Base-by-base conservation (phyloP, 2,329 filamentous ascomycete species). In the Pyricularia grisea region DNA sequence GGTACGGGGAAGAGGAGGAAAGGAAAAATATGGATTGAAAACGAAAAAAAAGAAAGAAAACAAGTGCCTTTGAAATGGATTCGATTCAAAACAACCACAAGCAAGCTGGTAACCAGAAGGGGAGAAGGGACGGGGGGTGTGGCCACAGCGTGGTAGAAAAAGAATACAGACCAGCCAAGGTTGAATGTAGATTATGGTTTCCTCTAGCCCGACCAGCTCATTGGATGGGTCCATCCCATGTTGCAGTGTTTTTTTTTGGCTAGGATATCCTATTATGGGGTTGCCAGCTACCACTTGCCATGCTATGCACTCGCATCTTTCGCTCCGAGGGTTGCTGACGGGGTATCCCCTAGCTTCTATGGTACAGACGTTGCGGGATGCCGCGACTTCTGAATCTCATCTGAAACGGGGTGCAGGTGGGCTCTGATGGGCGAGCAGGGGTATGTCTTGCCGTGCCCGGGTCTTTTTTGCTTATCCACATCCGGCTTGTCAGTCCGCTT, bases 301-400 rank as follows among this genome's bases (percentile, higher is more conserved):
- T 25, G 17, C 25, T 61, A 11, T 61, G 58, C 23, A n/a, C 58
- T 25, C 25, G 58, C 58, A 61, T 14, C 58, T 27, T 36, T 27
- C 58, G 23, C 25, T n/a, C 14, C n/a, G 58, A 61, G n/a, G 58
- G 42, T 1, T n/a, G 33, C 42, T 50, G 42, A 50, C 23, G 25
- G n/a, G 25, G 58, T 23, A 61, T 61, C 58, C 25, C 58, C 58
- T 61, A 25, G 11, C 23, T 23, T 12, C 23, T 61, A 60, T 64
- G 65, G 27, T 61, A 61, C 58, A 61, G 58, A 27, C 25, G 25
- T 23, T 65, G 33, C 65, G 50, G 65, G 65, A 42, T 66, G 65
- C 33, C 58, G 58, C 25, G 25, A 71, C 12, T 69, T 71, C 73
- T 75, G 75, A 76, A 74, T 72, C 75, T 71, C 66, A 72, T 70